These are phyloP conservation scores for Paragyromitra xinjiangensis DNA, from an alignment of 495 filamentous ascomycete species.

Conservation along the genomic window DNA sequence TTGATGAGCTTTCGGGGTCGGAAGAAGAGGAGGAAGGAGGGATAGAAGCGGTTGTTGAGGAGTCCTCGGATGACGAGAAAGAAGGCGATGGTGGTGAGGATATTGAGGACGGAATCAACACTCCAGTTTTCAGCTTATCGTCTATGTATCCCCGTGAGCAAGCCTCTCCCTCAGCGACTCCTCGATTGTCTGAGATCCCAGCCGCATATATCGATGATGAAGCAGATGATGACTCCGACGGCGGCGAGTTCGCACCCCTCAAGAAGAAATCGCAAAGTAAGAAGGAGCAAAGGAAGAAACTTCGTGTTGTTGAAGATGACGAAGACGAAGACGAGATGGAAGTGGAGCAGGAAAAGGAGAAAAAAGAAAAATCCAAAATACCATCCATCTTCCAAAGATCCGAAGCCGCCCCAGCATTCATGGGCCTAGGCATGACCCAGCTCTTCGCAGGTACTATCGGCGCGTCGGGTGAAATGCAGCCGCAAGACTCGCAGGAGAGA, in stretches of 20 bases:
- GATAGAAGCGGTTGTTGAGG: slow-evolving; percentile 65
- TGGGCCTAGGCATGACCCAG: slow-evolving; percentile 53
- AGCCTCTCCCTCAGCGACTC: slow-evolving; percentile 41
- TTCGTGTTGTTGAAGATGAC: slow-evolving; percentile 66
- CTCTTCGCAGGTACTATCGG: slow-evolving; percentile 53
- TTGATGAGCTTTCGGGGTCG: slow-evolving; percentile 60
- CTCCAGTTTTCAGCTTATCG: slow-evolving; percentile 52
- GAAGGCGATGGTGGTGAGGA: slow-evolving; percentile 64
- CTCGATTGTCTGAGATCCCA: slow-evolving; percentile 53
- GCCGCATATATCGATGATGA: slow-evolving; percentile 57
- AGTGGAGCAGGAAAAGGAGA: slow-evolving; percentile 61
- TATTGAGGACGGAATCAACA: slow-evolving; percentile 60
- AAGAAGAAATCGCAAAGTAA: slow-evolving; percentile 52
- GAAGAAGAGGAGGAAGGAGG: slow-evolving; percentile 63
- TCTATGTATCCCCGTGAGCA: slow-evolving; percentile 40
- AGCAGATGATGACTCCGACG: slow-evolving; percentile 55
- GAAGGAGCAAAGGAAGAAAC: slow-evolving; percentile 58
- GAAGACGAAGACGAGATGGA: slow-evolving; percentile 71
- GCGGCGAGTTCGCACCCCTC: slow-evolving; percentile 55
- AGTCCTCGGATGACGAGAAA: slow-evolving; percentile 72
- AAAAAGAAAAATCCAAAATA: slow-evolving; percentile 41
- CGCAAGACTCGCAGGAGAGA: slow-evolving; percentile 26
- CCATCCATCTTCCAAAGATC: slow-evolving; percentile 51
- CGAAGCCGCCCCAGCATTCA: slow-evolving; percentile 27
- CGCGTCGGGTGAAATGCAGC: slow-evolving; percentile 44